Evolutionary conservation across 2,329 filamentous ascomycete genomes (phyloP).

Genomic region (Aspergillus tanneri): DNA sequence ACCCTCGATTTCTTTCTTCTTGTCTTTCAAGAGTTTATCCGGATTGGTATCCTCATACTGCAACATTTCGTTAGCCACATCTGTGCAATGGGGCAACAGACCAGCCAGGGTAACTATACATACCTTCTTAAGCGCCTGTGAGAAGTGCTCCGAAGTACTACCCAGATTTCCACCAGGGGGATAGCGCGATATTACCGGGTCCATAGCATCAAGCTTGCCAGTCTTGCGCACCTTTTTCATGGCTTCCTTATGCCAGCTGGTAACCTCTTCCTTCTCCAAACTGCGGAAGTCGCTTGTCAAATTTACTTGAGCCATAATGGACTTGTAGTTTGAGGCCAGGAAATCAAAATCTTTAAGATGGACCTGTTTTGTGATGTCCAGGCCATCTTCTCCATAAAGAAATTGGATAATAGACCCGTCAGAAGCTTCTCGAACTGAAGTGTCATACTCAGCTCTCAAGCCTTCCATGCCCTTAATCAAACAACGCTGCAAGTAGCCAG

Average conservation of each 20-base stretch:
- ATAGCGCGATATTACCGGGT: conserved; percentile 71
- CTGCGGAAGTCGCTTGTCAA: conserved; percentile 57
- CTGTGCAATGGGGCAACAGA: background rate
- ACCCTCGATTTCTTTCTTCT: conserved; percentile 51
- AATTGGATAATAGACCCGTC: conserved; percentile 95
- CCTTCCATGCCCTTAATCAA: conserved; percentile 99
- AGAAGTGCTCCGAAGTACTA: conserved; percentile 86
- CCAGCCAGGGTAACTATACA: conserved; percentile 14
- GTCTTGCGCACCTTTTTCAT: conserved; percentile 81
- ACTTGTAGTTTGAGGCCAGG: conserved; percentile 79
- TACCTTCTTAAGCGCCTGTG: conserved; percentile 63
- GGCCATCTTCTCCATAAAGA: conserved; percentile 91
- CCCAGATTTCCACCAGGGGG: conserved; percentile 77
- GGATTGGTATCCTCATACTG: conserved; percentile 76
- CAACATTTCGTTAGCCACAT: conserved; percentile 18
- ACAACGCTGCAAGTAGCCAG: conserved; percentile 93
- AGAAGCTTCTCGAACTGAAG: conserved; percentile 79
- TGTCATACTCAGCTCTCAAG: conserved; percentile 86
- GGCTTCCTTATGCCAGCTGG: conserved; percentile 60
- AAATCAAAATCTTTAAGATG: conserved; percentile 90
- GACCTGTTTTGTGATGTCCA: conserved; percentile 91
- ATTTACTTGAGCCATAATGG: conserved; percentile 73
- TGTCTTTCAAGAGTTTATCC: conserved; percentile 59
- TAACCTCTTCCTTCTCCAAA: conserved; percentile 66
- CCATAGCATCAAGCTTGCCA: conserved; percentile 64